phyloP scores from a whole-genome alignment of 2,329 filamentous ascomycete species.

The Sporothrix phasma region DNA sequence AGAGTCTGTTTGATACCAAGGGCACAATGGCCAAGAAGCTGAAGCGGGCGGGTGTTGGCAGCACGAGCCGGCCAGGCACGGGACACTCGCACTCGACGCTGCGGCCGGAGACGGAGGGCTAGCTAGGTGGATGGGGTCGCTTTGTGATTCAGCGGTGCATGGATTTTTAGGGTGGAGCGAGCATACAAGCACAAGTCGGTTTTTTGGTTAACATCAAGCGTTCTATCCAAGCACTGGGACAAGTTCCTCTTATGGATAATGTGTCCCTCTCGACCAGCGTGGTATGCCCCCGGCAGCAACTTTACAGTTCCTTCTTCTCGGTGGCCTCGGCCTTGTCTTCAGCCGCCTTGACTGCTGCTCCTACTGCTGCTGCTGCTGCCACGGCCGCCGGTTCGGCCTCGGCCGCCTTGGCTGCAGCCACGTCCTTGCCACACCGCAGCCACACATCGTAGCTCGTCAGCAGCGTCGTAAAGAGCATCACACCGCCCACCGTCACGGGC shows the following conservation, averaged over 20 bases:
- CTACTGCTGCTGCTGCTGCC: background rate
- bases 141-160: background rate
- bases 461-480: slow-evolving; percentile 52
- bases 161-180: background rate
- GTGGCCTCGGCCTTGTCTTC: background rate
- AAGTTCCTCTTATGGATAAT: no score
- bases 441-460: slow-evolving; percentile 53
- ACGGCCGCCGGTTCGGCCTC: background rate
- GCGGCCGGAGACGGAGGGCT: slow-evolving; percentile 1
- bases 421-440: slow-evolving; percentile 29
- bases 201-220: background rate
- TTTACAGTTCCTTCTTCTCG: background rate
- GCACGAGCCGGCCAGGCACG: slow-evolving; percentile 16
- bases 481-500: slow-evolving; percentile 42
- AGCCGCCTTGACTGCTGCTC: background rate
- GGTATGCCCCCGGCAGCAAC: background rate
- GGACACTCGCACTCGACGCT: background rate
- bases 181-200: background rate
- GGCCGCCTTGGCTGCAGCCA: background rate
- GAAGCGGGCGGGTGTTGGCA: slow-evolving; percentile 19
- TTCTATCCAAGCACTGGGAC: background rate
- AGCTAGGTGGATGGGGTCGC: no score
- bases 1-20: slow-evolving; percentile 61
- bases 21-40: slow-evolving; percentile 39
- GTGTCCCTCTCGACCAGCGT: no score